These are phyloP conservation scores for Neurospora cerealis DNA, from an alignment of 495 filamentous ascomycete genomes.

Conservation along the genomic window DNA sequence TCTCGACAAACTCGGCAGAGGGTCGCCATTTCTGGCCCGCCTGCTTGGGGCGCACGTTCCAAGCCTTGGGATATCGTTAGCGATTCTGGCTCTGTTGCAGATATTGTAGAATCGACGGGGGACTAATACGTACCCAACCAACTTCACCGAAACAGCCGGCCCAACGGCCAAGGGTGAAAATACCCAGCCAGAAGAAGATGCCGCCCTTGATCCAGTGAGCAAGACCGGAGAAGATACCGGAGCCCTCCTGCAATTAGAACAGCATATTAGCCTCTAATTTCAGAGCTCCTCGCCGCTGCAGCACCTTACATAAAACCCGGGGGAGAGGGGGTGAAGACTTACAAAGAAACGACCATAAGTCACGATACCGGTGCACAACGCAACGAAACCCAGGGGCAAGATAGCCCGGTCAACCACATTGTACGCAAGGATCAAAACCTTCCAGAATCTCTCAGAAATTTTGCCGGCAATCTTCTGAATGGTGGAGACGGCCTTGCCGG, in stretches of 20 bases:
- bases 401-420: slow-evolving; percentile 37
- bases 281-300: slow-evolving; percentile 44
- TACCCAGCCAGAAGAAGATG: slow-evolving; percentile 93
- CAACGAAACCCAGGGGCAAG: slow-evolving; percentile 41
- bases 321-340: slow-evolving; percentile 21
- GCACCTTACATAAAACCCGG: not conserved
- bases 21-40: slow-evolving; percentile 55
- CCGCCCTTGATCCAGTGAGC: slow-evolving; percentile 95
- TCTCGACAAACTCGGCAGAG: slow-evolving; percentile 82
- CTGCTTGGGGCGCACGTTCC: slow-evolving; percentile 72
- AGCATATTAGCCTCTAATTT: not conserved
- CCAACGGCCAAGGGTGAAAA: slow-evolving; percentile 83
- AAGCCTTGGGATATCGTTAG: slow-evolving; percentile 42
- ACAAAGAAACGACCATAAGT: slow-evolving; percentile 47
- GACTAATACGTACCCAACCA: slow-evolving; percentile 56
- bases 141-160: slow-evolving; percentile 83
- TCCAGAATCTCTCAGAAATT: slow-evolving; percentile 35
- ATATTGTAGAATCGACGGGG: not conserved
- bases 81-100: slow-evolving; percentile 1
- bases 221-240: slow-evolving; percentile 55
- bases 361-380: slow-evolving; percentile 53
- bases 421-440: slow-evolving; percentile 29
- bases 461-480: slow-evolving; percentile 22
- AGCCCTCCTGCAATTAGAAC: slow-evolving; percentile 11
- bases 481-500: slow-evolving; percentile 14